Evolutionary conservation across 176 grass and related monocot species (phyloP), one percentile per base, ranked within the genome.

Genomic region (Bothriochloa decipiens): DNA sequence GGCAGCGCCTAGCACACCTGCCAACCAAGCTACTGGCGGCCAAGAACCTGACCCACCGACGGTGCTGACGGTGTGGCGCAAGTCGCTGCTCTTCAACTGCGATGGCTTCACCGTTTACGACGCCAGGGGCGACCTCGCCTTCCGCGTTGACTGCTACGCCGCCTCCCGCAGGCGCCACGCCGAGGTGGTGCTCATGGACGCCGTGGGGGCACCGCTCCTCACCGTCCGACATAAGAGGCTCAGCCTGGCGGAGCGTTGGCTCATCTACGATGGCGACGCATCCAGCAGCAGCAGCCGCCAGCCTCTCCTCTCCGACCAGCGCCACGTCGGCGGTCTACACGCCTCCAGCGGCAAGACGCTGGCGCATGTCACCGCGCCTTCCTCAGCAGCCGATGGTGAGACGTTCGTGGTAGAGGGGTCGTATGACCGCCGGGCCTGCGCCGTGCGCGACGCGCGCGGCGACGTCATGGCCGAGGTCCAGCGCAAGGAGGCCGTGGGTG

Each of bases 51-150:
- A 91, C 15, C 77, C 52, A 4, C 39, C 67, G 11, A 50, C 41
- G 63, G 75, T 82, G 72, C 89, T 97, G 9, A 97, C 94, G 14
- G 94, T 97, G 69, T 97, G 94, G 94, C 91, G 91, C 72, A 97
- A 97, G 76, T 97, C 94, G 3, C 87, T 97, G 11, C 86, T 97
- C 26, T 93, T 97, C 87, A 97, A 91, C 74, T 93, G 87, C 80
- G 79, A 86, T 26, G 94, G 94, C 12, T 97, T 94, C 82, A 97
- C 94, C 9, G 94, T 97, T 16, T 97, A 81, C 58, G 94, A 97
- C 77, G 84, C 87, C 23, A 80, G 27, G 10, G 95, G 95, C 47
- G 39, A 88, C 72, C 90, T 97, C 88, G 87, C 90, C 57, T 97
- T 91, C 87, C 90, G 95, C 62, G 91, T 97, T 10, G 95, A 97